phyloP scores from a whole-genome alignment of 2,329 filamentous ascomycete genomes.

The Aspergillus costaricaensis region DNA sequence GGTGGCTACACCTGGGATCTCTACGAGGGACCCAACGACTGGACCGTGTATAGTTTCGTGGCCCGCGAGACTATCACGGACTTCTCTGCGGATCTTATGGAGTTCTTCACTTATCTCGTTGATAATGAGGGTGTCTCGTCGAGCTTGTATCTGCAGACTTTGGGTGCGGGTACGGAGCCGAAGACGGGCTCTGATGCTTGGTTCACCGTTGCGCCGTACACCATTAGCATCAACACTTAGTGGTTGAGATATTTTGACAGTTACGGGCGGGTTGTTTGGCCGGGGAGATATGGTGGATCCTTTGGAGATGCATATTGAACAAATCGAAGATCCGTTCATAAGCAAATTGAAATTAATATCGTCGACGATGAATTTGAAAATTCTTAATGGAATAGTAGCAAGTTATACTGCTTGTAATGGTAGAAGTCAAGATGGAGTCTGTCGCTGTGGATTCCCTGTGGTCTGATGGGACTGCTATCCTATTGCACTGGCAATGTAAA shows the following conservation, averaged over 20 bases:
- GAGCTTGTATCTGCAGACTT: constrained; percentile 53
- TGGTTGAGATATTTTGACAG: not conserved
- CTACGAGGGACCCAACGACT: constrained; percentile 58
- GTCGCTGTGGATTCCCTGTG: too few relatives aligned
- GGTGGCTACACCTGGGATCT: constrained; percentile 56
- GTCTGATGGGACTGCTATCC: too few relatives aligned
- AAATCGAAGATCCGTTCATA: too few relatives aligned
- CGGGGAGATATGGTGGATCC: too few relatives aligned
- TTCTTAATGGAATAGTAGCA: too few relatives aligned
- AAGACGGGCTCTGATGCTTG: constrained; percentile 54
- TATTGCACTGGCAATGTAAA: too few relatives aligned
- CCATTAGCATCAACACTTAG: constrained; percentile 20
- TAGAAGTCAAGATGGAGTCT: too few relatives aligned
- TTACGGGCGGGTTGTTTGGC: not conserved
- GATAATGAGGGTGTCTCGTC: constrained; percentile 49
- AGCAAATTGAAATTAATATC: too few relatives aligned
- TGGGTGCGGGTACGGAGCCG: constrained; percentile 59
- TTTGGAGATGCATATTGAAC: too few relatives aligned
- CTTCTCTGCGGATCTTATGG: constrained; percentile 57
- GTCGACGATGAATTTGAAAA: too few relatives aligned
- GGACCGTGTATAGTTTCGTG: constrained; percentile 60
- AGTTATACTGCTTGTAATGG: too few relatives aligned
- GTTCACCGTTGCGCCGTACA: constrained; percentile 46
- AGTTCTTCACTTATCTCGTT: constrained; percentile 57
- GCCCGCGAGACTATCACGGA: constrained; percentile 45